A percentile compares a stretch with the other conserved stretches of the same genome.
phyloP scores from a whole-genome alignment of 495 filamentous ascomycete species.

The Elaphomyces granulatus region DNA sequence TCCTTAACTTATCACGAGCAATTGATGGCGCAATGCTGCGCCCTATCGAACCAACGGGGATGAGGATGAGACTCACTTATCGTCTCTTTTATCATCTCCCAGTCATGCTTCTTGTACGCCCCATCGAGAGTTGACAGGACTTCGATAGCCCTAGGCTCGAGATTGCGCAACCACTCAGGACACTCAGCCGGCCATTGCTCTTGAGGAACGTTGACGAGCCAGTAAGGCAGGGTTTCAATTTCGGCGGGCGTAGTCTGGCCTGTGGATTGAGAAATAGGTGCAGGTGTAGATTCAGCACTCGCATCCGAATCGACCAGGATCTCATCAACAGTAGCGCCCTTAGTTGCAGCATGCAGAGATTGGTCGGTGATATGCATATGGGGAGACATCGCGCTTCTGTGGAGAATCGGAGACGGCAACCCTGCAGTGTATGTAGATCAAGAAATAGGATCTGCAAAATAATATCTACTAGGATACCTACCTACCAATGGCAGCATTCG shows the following conservation, averaged over 20 bases:
- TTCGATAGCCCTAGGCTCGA: constrained; percentile 29
- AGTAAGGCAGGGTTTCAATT: constrained; percentile 44
- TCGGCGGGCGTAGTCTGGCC: not conserved
- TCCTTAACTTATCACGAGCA: too few relatives aligned
- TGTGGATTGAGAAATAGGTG: not conserved
- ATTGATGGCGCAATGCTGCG: too few relatives aligned
- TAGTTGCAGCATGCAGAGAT: too few relatives aligned
- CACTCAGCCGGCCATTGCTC: constrained; percentile 46
- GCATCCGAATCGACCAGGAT: constrained; percentile 13
- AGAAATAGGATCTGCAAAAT: too few relatives aligned
- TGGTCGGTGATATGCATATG: too few relatives aligned
- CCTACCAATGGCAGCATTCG: too few relatives aligned
- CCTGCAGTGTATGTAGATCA: too few relatives aligned
- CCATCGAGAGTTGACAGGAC: constrained; percentile 53
- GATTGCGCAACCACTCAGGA: constrained; percentile 48
- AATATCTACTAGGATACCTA: too few relatives aligned
- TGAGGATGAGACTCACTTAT: constrained; percentile 27
- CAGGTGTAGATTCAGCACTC: not conserved
- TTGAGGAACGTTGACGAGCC: constrained; percentile 62
- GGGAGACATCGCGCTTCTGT: not conserved
- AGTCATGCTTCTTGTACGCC: constrained; percentile 40
- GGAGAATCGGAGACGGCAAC: too few relatives aligned
- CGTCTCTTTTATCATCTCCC: constrained; percentile 47
- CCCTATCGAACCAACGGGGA: not conserved
- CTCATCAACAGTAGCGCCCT: constrained; percentile 8